A percentile compares a stretch with the other conserved stretches of the same genome.
Evolutionary conservation across 108 stramenopile genomes (phyloP).

Genomic region (Nitzschia putrida): DNA sequence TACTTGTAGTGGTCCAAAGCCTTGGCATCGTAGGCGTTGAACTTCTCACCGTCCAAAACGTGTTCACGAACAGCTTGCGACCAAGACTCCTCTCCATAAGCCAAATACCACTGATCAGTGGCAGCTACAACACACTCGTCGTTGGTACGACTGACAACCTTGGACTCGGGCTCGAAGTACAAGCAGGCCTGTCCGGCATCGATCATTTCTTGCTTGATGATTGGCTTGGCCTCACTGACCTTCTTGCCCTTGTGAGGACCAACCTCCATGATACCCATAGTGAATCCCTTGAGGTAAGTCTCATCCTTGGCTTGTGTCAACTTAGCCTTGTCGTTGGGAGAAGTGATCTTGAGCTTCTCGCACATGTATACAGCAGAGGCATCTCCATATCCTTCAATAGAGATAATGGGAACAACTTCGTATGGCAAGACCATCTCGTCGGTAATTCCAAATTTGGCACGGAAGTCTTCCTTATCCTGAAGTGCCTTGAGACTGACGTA

Average conservation of each 20-base stretch:
- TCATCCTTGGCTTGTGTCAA: slow-evolving; percentile 93
- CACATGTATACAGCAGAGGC: slow-evolving; percentile 90
- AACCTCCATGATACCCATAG: slow-evolving; percentile 90
- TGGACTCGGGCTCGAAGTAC: slow-evolving; percentile 96
- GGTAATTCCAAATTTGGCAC: slow-evolving; percentile 94
- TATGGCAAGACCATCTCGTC: slow-evolving; percentile 92
- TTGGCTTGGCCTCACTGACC: slow-evolving; percentile 94
- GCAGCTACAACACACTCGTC: slow-evolving; percentile 98
- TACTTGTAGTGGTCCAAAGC: slow-evolving; percentile 82
- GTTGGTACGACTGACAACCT: slow-evolving; percentile 92
- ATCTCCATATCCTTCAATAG: slow-evolving; percentile 95
- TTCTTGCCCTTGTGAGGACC: slow-evolving; percentile 91
- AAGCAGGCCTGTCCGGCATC: slow-evolving; percentile 86
- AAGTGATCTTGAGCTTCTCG: slow-evolving; percentile 93
- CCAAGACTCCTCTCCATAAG: slow-evolving; percentile 96
- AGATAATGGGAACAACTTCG: slow-evolving; percentile 97
- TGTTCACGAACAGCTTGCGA: slow-evolving; percentile 77
- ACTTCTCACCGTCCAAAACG: slow-evolving; percentile 80
- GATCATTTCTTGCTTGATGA: slow-evolving; percentile 92
- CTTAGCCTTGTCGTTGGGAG: slow-evolving; percentile 92
- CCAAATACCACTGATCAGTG: slow-evolving; percentile 99
- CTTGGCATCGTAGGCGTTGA: slow-evolving; percentile 85
- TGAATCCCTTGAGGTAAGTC: slow-evolving; percentile 97
- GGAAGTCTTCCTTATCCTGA: slow-evolving; percentile 92
- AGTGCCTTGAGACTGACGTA: slow-evolving; percentile 93